These are phyloP conservation scores for Pyronema omphalodes DNA, from an alignment of 495 filamentous ascomycete genomes.

Conservation along the genomic window DNA sequence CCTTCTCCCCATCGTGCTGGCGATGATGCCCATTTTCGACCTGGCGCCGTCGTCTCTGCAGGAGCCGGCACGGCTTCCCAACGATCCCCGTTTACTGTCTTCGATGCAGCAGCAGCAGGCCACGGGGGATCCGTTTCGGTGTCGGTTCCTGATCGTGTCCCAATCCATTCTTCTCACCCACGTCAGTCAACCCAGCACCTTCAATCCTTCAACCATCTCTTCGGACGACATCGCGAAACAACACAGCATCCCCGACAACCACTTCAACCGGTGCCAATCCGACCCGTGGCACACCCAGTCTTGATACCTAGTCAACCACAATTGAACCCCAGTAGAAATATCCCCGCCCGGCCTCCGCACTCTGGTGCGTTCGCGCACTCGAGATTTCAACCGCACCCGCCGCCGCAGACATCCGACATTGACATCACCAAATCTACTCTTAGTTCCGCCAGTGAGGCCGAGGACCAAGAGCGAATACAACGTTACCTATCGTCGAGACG, in stretches of 20 bases:
- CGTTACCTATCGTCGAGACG: too few species aligned
- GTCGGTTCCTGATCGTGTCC: conserved; percentile 1
- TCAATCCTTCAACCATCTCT: background rate
- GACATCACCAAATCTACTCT: conserved; percentile 1
- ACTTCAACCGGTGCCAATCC: background rate
- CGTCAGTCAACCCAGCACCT: background rate
- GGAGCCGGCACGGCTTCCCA: background rate
- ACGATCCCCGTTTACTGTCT: background rate
- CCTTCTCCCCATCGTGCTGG: background rate
- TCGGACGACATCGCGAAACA: background rate
- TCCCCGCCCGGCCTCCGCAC: background rate
- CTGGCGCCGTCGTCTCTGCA: background rate
- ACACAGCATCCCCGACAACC: background rate
- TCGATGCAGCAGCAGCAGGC: background rate
- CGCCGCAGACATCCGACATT: background rate
- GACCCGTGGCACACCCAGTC: background rate
- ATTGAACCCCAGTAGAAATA: conserved; percentile 3
- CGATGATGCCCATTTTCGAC: background rate
- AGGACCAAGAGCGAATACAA: background rate
- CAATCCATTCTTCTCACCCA: background rate
- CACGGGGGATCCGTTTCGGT: conserved; percentile 2
- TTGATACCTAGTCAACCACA: background rate
- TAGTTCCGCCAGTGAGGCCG: background rate
- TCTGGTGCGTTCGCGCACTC: background rate
- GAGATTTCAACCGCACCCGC: background rate